A percentile compares a stretch with the other conserved stretches of the same genome.
These are phyloP conservation scores for Podosphaera xanthii DNA, from an alignment of 2,329 filamentous ascomycete species.

Conservation along the genomic window DNA sequence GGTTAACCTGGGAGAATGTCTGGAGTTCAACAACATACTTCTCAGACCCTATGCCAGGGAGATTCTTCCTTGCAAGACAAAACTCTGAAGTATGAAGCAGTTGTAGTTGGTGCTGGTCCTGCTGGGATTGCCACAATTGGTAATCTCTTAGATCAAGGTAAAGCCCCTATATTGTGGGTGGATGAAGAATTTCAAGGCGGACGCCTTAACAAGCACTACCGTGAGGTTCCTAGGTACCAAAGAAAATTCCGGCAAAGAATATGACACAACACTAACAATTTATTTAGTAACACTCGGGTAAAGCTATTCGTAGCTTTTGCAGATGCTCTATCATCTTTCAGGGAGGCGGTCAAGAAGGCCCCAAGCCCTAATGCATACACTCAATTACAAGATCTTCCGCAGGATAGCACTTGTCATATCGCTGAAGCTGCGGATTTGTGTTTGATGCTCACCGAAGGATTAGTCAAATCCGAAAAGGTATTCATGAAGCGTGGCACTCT, in stretches of 20 bases:
- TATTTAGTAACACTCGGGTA: constrained; percentile 33
- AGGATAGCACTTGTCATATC: constrained; percentile 32
- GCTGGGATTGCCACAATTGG: constrained; percentile 36
- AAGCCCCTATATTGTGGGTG: constrained; percentile 31
- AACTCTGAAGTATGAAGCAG: constrained; percentile 22
- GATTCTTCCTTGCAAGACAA: background rate
- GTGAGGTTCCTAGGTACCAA: constrained; percentile 30
- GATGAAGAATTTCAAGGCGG: constrained; percentile 32
- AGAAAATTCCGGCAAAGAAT: background rate
- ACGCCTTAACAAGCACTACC: constrained; percentile 28
- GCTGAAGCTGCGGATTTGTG: constrained; percentile 33
- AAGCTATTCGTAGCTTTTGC: constrained; percentile 34
- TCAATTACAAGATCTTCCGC: constrained; percentile 27
- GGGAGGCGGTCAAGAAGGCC: constrained; percentile 23
- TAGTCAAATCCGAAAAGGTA: constrained; percentile 20
- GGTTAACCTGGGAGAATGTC: too few relatives aligned
- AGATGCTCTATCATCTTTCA: constrained; percentile 28
- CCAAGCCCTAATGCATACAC: constrained; percentile 30
- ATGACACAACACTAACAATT: constrained; percentile 6
- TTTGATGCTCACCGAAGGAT: constrained; percentile 22
- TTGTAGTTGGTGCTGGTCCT: constrained; percentile 35
- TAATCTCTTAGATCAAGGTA: constrained; percentile 32
- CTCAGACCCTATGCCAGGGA: too few relatives aligned
- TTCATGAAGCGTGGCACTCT: constrained; percentile 19
- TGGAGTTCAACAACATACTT: too few relatives aligned